These are phyloP conservation scores for Amylocystis lapponica DNA, from an alignment of 768 basidiomycete genomes.

Conservation along the genomic window DNA sequence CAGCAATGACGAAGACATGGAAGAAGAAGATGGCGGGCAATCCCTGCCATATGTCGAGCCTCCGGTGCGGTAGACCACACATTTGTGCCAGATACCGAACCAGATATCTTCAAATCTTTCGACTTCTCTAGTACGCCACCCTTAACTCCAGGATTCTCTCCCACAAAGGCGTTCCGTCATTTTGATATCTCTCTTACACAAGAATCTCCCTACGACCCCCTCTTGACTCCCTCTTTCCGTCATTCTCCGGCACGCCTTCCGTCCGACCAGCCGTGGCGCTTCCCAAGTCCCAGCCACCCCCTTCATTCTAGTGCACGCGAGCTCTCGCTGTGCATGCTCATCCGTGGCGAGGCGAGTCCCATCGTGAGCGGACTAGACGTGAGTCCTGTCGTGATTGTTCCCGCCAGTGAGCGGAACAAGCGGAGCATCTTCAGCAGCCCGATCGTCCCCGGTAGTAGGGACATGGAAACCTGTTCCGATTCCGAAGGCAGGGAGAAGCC, in stretches of 20 bases:
- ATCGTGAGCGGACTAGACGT: constrained; percentile 27
- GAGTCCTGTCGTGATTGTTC: constrained; percentile 26
- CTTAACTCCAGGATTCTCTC: constrained; percentile 18
- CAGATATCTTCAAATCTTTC: not conserved
- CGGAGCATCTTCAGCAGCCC: constrained; percentile 35
- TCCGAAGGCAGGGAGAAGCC: constrained; percentile 10
- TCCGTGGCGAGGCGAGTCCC: constrained; percentile 43
- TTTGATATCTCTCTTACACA: constrained; percentile 31
- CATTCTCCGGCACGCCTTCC: constrained; percentile 72
- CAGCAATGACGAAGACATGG: not conserved
- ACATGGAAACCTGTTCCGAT: too few species aligned
- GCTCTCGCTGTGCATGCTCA: constrained; percentile 59
- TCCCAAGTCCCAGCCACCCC: constrained; percentile 74
- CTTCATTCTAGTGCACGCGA: constrained; percentile 61
- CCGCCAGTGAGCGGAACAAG: constrained; percentile 29
- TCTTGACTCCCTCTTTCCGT: constrained; percentile 68
- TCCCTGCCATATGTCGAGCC: not conserved
- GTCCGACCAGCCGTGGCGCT: constrained; percentile 79
- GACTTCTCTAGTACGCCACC: constrained; percentile 19
- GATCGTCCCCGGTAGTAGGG: constrained; percentile 1
- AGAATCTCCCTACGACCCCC: constrained; percentile 72
- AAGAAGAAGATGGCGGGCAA: not conserved
- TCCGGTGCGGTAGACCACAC: not conserved
- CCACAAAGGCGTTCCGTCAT: constrained; percentile 17
- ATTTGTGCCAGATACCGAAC: not conserved